These are phyloP conservation scores for Botrytis sinoallii DNA, from an alignment of 2,329 filamentous ascomycete species.

Conservation along the genomic window DNA sequence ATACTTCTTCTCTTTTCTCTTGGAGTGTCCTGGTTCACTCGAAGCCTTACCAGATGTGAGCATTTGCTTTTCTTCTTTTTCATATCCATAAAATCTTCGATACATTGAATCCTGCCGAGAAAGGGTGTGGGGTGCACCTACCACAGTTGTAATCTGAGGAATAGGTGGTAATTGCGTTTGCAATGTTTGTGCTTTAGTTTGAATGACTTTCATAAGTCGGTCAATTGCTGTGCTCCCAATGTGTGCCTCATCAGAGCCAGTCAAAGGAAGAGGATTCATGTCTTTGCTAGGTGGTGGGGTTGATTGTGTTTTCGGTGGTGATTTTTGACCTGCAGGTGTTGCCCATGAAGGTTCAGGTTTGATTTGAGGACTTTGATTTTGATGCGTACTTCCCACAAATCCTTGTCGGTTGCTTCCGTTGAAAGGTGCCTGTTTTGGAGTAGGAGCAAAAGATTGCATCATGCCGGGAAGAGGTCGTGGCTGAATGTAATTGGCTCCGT, in stretches of 20 bases:
- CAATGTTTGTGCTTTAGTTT: constrained; percentile 56
- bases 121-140: constrained; percentile 37
- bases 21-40: constrained; percentile 25
- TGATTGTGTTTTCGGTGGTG: not conserved
- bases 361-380: constrained; percentile 39
- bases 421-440: constrained; percentile 25
- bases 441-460: constrained; percentile 26
- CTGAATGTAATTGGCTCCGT: constrained; percentile 34
- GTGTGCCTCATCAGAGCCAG: constrained; percentile 40
- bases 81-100: constrained; percentile 13
- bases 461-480: constrained; percentile 37
- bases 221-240: constrained; percentile 82
- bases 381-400: constrained; percentile 31
- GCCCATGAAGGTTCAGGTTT: constrained; percentile 39
- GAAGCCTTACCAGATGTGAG: constrained; percentile 29
- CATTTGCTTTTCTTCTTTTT: constrained; percentile 25
- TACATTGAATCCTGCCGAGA: constrained; percentile 24
- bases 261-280: constrained; percentile 18
- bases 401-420: constrained; percentile 38
- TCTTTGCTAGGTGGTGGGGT: constrained; percentile 16
- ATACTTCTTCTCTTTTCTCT: constrained; percentile 56
- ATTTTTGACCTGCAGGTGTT: constrained; percentile 18
- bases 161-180: constrained; percentile 28
- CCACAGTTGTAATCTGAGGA: constrained; percentile 29
- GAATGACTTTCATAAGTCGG: constrained; percentile 83